Percentiles rank a stretch among this genome's conserved stretches.
These are phyloP conservation scores for Malania oleifera DNA, from an alignment of 164 flowering plant species.

Conservation along the genomic window DNA sequence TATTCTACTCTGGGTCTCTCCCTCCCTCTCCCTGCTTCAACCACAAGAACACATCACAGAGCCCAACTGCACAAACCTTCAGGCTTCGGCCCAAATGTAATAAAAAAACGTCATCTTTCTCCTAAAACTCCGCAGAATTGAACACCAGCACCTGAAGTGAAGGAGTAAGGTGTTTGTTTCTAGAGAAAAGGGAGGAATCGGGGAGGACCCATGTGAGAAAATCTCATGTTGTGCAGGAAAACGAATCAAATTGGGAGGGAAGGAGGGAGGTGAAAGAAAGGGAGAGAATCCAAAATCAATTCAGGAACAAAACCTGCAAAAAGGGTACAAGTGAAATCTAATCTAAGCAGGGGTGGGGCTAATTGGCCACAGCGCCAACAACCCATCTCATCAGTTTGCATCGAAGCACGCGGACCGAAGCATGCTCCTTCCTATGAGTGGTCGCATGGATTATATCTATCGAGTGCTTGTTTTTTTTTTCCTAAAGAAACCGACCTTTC, in stretches of 20 bases:
- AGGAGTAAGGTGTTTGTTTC: background rate
- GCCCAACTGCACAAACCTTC: background rate
- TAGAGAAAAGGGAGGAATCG: background rate
- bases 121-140: too few species aligned
- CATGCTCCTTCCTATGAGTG: conserved; percentile 27
- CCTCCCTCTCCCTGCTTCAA: conserved; percentile 5
- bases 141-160: background rate
- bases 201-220: conserved; percentile 8
- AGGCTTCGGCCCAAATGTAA: background rate
- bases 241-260: conserved; percentile 24
- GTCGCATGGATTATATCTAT: conserved; percentile 13
- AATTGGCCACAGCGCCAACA: conserved; percentile 18
- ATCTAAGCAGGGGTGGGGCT: conserved; percentile 23
- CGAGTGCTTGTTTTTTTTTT: conserved; percentile 23
- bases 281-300: conserved; percentile 39
- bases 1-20: conserved; percentile 5
- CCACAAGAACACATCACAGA: conserved; percentile 3
- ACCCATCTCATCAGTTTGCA: conserved; percentile 27
- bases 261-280: too few species aligned
- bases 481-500: conserved; percentile 66
- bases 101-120: conserved; percentile 1
- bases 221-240: conserved; percentile 11
- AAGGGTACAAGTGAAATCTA: conserved; percentile 29
- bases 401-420: conserved; percentile 56
- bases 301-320: conserved; percentile 57